Evolutionary conservation across 2,329 filamentous ascomycete species (phyloP), one percentile per base, ranked within the genome.

Genomic region (Sclerotinia trifoliorum): DNA sequence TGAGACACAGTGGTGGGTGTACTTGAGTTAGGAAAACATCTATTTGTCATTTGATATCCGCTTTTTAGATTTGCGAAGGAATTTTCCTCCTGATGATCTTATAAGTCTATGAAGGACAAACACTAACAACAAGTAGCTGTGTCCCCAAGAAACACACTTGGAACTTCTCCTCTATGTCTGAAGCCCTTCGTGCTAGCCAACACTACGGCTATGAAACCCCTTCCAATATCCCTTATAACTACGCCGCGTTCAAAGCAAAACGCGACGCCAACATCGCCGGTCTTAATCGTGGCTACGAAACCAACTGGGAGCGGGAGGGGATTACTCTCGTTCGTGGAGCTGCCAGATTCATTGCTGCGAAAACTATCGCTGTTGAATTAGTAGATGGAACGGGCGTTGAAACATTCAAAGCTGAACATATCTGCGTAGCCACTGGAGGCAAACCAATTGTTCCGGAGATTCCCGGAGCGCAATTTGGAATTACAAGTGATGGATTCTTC

Each of bases 81-180:
- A 4, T 2, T 13, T 35, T 11, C 15, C 8, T 49, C 8, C 13
- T 24, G 8, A 10, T 15, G 1, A 1, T 19, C 19, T 17, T 24
- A 56, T n/a, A 32, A 35, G 2, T 13, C 7, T 19, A 49, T 15
- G 19, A 19, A 2, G 3, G 17, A 24, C 32, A 26, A 39, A 24
- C 10, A 39, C 49, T 67, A 39, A 60, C 48, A 64, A 62, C 24
- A 49, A 11, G 42, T 24, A 83, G 83, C 67, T 84, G 82, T 70
- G 80, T 84, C 8, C 83, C 83, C 39, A 84, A 84, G 75, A 84
- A 83, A 70, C 83, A 83, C 78, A 83, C 82, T 57, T 83, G 80
- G 81, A 83, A 84, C 74, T 82, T 83, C 69, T 81, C 82, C 6
- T 80, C 81, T 39, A 79, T 84, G 70, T 79, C 80, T 61, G 82